These are phyloP conservation scores for Ulota crispa DNA, from an alignment of 225 moss, liverwort and hornwort genomes.

Conservation along the genomic window DNA sequence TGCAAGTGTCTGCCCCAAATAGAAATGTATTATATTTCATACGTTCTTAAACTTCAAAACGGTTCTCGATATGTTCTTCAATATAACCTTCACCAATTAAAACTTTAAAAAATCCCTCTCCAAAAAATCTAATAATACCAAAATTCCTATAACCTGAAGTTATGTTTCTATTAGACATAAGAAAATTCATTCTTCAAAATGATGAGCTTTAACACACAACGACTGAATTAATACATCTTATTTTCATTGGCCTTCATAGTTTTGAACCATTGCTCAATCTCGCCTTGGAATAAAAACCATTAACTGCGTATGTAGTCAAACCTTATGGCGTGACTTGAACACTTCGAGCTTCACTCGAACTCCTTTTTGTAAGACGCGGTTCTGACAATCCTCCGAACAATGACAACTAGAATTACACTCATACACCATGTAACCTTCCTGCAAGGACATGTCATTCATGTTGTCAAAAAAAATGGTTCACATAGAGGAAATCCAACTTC, in stretches of 20 bases:
- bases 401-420: slow-evolving; percentile 85
- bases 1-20: neutral
- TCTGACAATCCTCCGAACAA: slow-evolving; percentile 60
- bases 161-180: neutral
- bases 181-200: neutral
- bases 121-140: neutral
- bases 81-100: neutral
- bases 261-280: neutral
- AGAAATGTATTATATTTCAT: neutral
- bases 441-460: slow-evolving; percentile 16
- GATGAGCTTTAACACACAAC: neutral
- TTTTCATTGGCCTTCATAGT: neutral
- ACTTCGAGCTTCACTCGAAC: slow-evolving; percentile 82
- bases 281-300: neutral
- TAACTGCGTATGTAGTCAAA: neutral
- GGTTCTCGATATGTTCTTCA: neutral
- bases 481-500: neutral
- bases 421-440: slow-evolving; percentile 84
- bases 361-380: slow-evolving; percentile 73
- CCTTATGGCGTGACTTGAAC: slow-evolving; percentile 75
- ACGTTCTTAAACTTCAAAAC: neutral
- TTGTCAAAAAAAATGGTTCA: neutral
- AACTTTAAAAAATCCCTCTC: neutral
- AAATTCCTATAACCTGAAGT: neutral
- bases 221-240: neutral